phyloP scores from a whole-genome alignment of 768 basidiomycete genomes.

The Pholiota molesta region DNA sequence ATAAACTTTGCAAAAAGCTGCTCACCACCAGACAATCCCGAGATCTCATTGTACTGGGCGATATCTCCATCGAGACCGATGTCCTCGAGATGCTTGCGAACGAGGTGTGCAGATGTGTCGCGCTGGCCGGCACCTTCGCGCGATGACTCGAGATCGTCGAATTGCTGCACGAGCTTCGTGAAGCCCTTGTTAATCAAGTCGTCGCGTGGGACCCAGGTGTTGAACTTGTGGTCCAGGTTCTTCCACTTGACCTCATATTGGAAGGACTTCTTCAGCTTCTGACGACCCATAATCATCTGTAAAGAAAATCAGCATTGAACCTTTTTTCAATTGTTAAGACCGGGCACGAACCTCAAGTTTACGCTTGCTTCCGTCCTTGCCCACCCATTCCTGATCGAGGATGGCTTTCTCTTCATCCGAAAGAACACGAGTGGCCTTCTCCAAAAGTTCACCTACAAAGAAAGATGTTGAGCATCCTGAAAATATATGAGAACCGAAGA shows the following conservation, averaged over 20 bases:
- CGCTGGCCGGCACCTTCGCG: slow-evolving; percentile 92
- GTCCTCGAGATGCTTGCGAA: slow-evolving; percentile 92
- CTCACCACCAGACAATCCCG: slow-evolving; percentile 88
- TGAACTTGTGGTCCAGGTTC: slow-evolving; percentile 81
- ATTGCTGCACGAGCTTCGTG: slow-evolving; percentile 87
- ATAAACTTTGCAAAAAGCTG: slow-evolving; percentile 11
- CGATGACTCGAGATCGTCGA: slow-evolving; percentile 95
- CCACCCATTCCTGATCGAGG: slow-evolving; percentile 86
- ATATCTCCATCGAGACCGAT: slow-evolving; percentile 97
- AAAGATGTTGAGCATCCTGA: slow-evolving; percentile 4
- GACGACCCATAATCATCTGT: slow-evolving; percentile 88
- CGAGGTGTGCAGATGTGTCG: slow-evolving; percentile 79
- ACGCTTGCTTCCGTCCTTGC: slow-evolving; percentile 87
- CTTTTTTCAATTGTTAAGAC: background rate
- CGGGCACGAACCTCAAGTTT: slow-evolving; percentile 75
- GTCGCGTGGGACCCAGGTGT: slow-evolving; percentile 92
- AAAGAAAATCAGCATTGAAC: background rate
- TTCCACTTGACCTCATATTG: slow-evolving; percentile 93
- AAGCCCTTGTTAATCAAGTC: slow-evolving; percentile 86
- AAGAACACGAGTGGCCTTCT: slow-evolving; percentile 89
- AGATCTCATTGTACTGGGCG: slow-evolving; percentile 97
- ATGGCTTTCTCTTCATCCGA: slow-evolving; percentile 82
- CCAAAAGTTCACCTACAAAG: slow-evolving; percentile 75
- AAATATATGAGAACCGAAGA: slow-evolving; percentile 8
- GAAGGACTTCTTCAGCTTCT: slow-evolving; percentile 95